These are phyloP conservation scores for Forsythia viridissima DNA, from an alignment of 257 asterid genomes.

Conservation along the genomic window DNA sequence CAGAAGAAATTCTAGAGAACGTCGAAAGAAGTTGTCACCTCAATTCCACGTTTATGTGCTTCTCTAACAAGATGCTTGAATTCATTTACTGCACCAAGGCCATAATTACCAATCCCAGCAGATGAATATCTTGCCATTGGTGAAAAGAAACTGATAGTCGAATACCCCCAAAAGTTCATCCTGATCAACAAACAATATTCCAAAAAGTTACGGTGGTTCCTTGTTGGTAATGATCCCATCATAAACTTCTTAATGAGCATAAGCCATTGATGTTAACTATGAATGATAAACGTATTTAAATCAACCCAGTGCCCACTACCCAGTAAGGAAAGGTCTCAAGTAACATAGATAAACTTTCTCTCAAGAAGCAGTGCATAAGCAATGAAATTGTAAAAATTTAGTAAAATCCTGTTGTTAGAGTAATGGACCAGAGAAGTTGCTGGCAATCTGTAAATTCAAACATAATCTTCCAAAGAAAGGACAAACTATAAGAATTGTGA, in stretches of 20 bases:
- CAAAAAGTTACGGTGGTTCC: constrained; percentile 13
- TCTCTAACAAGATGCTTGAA: constrained; percentile 88
- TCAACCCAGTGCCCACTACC: not conserved
- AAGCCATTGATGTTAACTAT: constrained; percentile 18
- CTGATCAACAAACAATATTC: constrained; percentile 39
- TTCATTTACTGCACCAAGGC: constrained; percentile 77
- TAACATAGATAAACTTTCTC: not conserved
- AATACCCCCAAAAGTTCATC: constrained; percentile 98
- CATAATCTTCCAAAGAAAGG: not conserved
- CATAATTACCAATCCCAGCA: constrained; percentile 56
- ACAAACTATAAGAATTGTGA: not conserved
- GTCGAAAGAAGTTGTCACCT: constrained; percentile 48
- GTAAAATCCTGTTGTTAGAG: not conserved
- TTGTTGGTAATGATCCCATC: constrained; percentile 18
- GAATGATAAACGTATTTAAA: not conserved
- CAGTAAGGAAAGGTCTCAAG: not conserved
- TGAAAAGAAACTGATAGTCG: constrained; percentile 88
- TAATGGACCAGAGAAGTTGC: not conserved
- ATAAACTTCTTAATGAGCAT: constrained; percentile 14
- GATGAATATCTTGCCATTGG: constrained; percentile 95
- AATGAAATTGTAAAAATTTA: not conserved
- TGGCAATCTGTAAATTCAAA: not conserved
- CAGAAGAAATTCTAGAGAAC: constrained; percentile 8
- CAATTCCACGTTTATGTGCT: constrained; percentile 94
- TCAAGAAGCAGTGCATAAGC: not conserved